phyloP scores from a whole-genome alignment of 2,329 filamentous ascomycete species.

The Pseudogymnoascus sp. region DNA sequence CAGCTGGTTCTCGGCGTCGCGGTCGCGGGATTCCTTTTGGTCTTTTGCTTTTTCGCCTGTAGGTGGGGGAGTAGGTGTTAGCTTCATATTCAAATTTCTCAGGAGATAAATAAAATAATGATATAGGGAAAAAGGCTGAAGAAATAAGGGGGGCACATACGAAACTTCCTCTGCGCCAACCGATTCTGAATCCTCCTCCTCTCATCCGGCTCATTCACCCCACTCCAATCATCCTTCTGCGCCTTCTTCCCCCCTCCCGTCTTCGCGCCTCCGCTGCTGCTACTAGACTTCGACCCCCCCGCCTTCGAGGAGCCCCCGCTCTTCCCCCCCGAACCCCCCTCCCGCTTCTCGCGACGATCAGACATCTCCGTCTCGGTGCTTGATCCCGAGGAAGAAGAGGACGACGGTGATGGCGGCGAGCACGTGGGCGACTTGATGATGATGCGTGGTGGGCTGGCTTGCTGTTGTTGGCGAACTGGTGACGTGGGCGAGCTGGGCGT shows the following conservation, averaged over 20 bases:
- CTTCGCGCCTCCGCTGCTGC: background rate
- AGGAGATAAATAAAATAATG: background rate
- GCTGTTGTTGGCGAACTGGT: background rate
- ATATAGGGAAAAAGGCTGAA: background rate
- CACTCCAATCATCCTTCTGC: conserved; percentile 54
- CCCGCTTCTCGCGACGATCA: background rate
- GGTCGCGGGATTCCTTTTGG: conserved; percentile 55
- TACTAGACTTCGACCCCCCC: background rate
- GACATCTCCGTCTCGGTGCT: background rate
- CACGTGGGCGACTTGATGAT: background rate
- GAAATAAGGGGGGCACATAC: conserved; percentile 38
- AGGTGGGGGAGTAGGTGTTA: background rate
- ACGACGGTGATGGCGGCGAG: background rate
- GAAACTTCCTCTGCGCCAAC: conserved; percentile 66
- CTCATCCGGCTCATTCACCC: conserved; percentile 61
- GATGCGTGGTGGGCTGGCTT: background rate
- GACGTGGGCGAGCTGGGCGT: background rate
- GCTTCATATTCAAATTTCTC: background rate
- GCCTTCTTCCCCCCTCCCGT: background rate
- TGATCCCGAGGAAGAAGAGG: background rate
- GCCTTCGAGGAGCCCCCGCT: background rate
- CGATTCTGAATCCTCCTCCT: conserved; percentile 68
- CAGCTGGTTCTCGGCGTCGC: conserved; percentile 54
- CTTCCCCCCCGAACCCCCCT: background rate
- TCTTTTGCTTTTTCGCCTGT: conserved; percentile 63